phyloP scores from a whole-genome alignment of 1,139 yeast genomes.

The Torulaspora pretoriensis region DNA sequence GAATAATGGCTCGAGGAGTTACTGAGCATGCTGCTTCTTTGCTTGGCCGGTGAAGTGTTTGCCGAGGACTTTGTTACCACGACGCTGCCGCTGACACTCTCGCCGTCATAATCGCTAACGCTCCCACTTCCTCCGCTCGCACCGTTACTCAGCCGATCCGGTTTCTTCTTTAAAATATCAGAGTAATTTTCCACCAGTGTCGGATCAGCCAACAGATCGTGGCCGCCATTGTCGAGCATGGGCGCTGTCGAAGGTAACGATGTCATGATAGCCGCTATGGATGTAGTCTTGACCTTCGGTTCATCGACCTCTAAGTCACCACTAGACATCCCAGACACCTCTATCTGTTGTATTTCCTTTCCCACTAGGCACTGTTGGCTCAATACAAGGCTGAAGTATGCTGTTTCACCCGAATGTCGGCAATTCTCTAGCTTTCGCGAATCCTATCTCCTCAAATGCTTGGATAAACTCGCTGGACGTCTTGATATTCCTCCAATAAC shows the following conservation, averaged over 20 bases:
- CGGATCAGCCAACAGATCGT: constrained; percentile 31
- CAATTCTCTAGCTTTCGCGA: background rate
- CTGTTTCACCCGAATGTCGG: background rate
- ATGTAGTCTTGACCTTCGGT: constrained; percentile 1
- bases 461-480: background rate
- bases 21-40: constrained; percentile 10
- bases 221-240: constrained; percentile 11
- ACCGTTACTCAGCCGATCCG: constrained; percentile 4
- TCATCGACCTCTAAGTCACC: background rate
- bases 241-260: constrained; percentile 6
- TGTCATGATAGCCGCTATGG: constrained; percentile 13
- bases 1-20: constrained; percentile 14
- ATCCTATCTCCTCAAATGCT: background rate
- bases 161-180: constrained; percentile 26
- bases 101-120: constrained; percentile 22
- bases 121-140: constrained; percentile 1
- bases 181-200: constrained; percentile 32
- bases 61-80: constrained; percentile 21
- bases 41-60: constrained; percentile 5
- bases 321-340: constrained; percentile 1
- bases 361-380: background rate
- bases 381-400: background rate
- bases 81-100: constrained; percentile 35
- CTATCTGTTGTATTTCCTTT: background rate
- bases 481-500: background rate